Conservation (phyloP, 1,284 basidiomycete species). For the Ustilago cynodontis region DNA sequence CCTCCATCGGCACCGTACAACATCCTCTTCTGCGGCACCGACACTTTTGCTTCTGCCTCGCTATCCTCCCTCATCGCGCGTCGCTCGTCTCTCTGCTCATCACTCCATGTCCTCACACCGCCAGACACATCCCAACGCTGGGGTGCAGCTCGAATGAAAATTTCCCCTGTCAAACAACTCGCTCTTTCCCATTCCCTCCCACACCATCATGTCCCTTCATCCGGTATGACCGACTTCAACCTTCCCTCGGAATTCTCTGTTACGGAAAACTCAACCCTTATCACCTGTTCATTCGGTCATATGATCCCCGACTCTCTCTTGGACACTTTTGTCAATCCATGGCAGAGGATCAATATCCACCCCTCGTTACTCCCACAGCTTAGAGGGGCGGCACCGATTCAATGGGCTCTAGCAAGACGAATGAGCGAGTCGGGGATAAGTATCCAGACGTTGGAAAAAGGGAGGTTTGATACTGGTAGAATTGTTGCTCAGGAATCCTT, state of each 20-base stretch:
- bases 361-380: constrained; percentile 89
- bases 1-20: constrained; percentile 52
- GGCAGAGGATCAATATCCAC: constrained; percentile 87
- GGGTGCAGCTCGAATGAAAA: constrained; percentile 61
- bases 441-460: constrained; percentile 57
- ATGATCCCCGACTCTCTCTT: constrained; percentile 81
- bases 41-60: constrained; percentile 49
- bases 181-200: constrained; percentile 41
- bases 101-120: constrained; percentile 75
- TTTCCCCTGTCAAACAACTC: constrained; percentile 57
- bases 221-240: constrained; percentile 33
- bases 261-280: constrained; percentile 73
- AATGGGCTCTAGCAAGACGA: constrained; percentile 77
- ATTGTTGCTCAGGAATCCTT: constrained; percentile 34
- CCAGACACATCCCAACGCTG: constrained; percentile 71
- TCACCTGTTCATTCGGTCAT: constrained; percentile 93
- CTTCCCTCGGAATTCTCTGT: constrained; percentile 11
- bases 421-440: constrained; percentile 48
- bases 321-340: constrained; percentile 75
- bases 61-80: constrained; percentile 35
- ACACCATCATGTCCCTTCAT: constrained; percentile 32
- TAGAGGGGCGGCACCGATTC: constrained; percentile 91
- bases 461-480: constrained; percentile 55
- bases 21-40: constrained; percentile 67
- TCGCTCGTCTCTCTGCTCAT: constrained; percentile 11